Conservation (phyloP, 257 asterid genomes). For the Ligustrum vulgare region DNA sequence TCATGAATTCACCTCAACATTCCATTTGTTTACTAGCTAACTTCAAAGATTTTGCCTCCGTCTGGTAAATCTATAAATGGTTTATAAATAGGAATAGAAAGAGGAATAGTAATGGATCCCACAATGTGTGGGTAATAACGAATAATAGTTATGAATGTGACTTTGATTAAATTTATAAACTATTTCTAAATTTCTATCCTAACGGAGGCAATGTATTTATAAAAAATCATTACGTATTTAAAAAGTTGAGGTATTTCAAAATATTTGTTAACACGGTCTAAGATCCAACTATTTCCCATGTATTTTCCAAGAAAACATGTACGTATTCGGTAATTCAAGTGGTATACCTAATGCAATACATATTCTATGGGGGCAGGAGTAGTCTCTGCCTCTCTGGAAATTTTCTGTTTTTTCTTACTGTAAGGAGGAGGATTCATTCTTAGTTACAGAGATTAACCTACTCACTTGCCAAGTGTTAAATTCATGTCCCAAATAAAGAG, state of each 20-base stretch:
- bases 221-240: background rate
- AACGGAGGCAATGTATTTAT: no score
- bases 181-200: no score
- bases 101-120: no score
- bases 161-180: no score
- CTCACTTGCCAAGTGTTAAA: background rate
- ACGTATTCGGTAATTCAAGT: background rate
- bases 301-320: background rate
- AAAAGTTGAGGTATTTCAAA: no score
- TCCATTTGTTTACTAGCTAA: background rate
- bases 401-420: background rate
- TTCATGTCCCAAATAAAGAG: background rate
- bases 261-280: background rate
- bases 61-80: no score
- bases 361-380: background rate
- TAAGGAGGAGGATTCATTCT: background rate
- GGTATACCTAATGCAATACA: background rate
- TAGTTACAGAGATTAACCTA: background rate
- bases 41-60: no score
- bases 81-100: no score
- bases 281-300: background rate
- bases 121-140: no score
- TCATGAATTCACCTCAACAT: background rate
- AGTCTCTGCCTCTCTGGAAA: background rate
- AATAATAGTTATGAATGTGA: no score